A percentile compares a stretch with the other conserved stretches of the same genome.
phyloP scores from a whole-genome alignment of 176 grass and related monocot genomes.

The Bromus sterilis region DNA sequence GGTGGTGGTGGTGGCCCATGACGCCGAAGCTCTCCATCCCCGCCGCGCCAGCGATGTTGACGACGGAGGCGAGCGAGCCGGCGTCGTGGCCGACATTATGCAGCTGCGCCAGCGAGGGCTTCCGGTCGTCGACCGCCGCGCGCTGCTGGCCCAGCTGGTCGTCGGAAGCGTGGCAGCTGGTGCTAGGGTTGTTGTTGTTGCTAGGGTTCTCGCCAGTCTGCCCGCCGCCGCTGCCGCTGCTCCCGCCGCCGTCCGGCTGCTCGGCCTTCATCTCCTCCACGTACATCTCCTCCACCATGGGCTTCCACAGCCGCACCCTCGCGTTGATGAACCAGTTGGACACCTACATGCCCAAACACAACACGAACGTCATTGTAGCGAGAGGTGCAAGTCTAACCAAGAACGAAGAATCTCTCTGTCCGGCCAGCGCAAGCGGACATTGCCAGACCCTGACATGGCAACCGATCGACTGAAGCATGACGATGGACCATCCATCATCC shows the following conservation, averaged over 20 bases:
- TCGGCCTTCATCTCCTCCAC: conserved; percentile 66
- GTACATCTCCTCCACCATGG: conserved; percentile 99
- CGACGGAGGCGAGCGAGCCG: conserved; percentile 61
- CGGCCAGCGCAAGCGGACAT: conserved; percentile 24
- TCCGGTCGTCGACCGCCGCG: conserved; percentile 22
- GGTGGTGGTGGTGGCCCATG: conserved; percentile 6
- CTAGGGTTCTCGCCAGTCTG: conserved; percentile 32
- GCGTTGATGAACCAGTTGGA: conserved; percentile 92
- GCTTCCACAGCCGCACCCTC: conserved; percentile 82
- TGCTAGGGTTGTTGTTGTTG: conserved; percentile 3
- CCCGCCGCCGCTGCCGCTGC: not conserved
- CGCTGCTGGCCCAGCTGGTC: not conserved
- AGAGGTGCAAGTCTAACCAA: not conserved
- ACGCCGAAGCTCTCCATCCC: conserved; percentile 39
- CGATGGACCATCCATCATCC: conserved; percentile 22
- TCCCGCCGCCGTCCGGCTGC: conserved; percentile 5
- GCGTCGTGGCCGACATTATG: conserved; percentile 37
- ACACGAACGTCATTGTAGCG: not conserved
- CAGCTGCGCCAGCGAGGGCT: conserved; percentile 67
- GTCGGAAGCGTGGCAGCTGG: conserved; percentile 20
- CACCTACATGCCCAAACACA: conserved; percentile 32
- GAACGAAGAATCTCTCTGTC: conserved; percentile 14
- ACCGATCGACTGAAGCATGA: conserved; percentile 14
- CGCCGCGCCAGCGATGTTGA: conserved; percentile 31
- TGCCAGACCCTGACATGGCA: conserved; percentile 35